These are phyloP conservation scores for Chlamydomonas schloesseri DNA, from an alignment of 139 green algal genomes.

Conservation along the genomic window DNA sequence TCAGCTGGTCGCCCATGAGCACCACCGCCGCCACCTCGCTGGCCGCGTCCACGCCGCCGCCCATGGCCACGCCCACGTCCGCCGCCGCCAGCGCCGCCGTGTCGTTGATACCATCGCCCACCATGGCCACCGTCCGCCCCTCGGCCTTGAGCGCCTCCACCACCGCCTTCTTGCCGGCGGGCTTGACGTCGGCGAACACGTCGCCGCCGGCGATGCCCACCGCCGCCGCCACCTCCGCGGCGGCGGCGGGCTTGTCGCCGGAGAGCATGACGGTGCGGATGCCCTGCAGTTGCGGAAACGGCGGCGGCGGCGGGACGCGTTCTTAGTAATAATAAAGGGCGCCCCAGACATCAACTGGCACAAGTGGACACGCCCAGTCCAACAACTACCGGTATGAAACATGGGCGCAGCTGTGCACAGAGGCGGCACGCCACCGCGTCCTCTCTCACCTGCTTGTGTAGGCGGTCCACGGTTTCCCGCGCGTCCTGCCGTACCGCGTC, in stretches of 20 bases:
- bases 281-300: conserved; percentile 52
- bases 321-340: too few species aligned
- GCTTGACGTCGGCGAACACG: conserved; percentile 78
- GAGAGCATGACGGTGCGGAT: conserved; percentile 81
- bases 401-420: too few species aligned
- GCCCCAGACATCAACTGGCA: too few species aligned
- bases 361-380: too few species aligned
- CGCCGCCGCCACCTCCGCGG: conserved; percentile 70
- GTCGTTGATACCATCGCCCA: conserved; percentile 95
- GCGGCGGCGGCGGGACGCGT: too few species aligned
- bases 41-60: conserved; percentile 74
- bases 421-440: too few species aligned
- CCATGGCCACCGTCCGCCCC: conserved; percentile 84
- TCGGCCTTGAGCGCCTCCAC: conserved; percentile 69
- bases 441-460: conserved; percentile 20
- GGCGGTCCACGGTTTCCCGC: conserved; percentile 42
- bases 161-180: conserved; percentile 75
- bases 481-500: conserved; percentile 77
- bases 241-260: conserved; percentile 72
- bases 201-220: conserved; percentile 70
- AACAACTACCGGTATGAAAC: too few species aligned
- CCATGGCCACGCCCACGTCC: conserved; percentile 93
- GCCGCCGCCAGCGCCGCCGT: conserved; percentile 86
- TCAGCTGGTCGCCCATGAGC: conserved; percentile 82
- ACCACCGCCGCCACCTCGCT: conserved; percentile 83